Percentiles rank a stretch among this genome's conserved stretches.
phyloP scores from a whole-genome alignment of 495 filamentous ascomycete species.

The Lindgomyces ingoldianus region DNA sequence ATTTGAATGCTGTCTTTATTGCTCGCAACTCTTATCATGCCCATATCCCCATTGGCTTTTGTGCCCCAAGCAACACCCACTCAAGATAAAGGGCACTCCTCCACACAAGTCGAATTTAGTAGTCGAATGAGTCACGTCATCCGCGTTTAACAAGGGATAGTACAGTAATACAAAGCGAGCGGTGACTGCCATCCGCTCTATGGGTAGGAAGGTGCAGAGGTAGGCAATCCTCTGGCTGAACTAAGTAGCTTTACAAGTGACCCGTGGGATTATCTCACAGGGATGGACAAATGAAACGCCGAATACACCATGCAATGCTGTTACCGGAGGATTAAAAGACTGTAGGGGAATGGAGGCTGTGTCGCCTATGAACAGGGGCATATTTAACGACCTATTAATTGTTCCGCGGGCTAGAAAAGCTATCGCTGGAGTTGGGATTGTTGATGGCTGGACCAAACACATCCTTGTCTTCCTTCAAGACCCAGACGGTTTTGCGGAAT shows the following conservation, averaged over 20 bases:
- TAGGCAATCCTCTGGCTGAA: background rate
- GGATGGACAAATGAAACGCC: background rate
- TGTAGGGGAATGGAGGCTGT: no score
- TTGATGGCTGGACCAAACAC: no score
- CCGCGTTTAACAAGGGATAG: no score
- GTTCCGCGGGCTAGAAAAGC: no score
- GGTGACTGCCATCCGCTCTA: background rate
- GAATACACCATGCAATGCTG: background rate
- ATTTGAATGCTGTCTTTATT: no score
- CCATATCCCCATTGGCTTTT: no score
- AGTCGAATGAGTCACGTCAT: no score
- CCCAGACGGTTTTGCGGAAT: constrained; percentile 7
- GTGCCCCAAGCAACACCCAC: no score
- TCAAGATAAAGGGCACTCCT: no score
- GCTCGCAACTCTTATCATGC: no score
- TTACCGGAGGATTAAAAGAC: background rate
- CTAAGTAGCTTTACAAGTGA: background rate
- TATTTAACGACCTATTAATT: background rate
- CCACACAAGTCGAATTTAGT: background rate
- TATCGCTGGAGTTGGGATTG: no score
- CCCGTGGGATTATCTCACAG: background rate
- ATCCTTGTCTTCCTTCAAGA: no score
- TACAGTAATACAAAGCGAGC: constrained; percentile 10
- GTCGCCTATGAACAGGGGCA: background rate
- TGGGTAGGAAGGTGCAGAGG: background rate